A percentile compares a stretch with the other conserved stretches of the same genome.
Evolutionary conservation across 441 rosid genomes (phyloP).

Genomic region (Arabidopsis hybrid): DNA sequence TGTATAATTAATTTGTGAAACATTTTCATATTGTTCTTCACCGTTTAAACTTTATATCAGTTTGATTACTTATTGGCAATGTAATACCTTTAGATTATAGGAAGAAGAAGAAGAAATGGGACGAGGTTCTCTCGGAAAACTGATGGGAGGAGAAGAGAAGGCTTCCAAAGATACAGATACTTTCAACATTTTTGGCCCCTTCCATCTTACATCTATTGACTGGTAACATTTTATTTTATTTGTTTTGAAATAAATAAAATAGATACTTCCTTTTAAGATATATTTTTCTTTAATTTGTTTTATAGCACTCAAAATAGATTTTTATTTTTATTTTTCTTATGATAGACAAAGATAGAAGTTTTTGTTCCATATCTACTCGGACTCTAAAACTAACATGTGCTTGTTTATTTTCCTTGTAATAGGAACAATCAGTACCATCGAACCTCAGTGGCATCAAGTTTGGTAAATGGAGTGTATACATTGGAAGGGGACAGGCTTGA

Average conservation of each 20-base stretch:
- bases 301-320: too few relatives aligned
- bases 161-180: not conserved
- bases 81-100: not conserved
- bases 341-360: too few relatives aligned
- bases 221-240: not conserved
- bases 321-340: too few relatives aligned
- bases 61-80: conserved; percentile 5
- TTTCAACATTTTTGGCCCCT: conserved; percentile 19
- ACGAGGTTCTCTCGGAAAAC: not conserved
- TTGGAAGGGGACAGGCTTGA: conserved; percentile 54
- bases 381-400: too few relatives aligned
- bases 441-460: conserved; percentile 51
- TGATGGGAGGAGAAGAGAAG: not conserved
- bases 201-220: conserved; percentile 19
- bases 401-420: too few relatives aligned
- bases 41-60: not conserved
- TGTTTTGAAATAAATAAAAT: not conserved
- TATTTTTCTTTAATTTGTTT: too few relatives aligned
- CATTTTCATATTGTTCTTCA: not conserved
- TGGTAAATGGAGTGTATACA: conserved; percentile 54
- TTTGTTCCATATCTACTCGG: too few relatives aligned
- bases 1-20: too few relatives aligned
- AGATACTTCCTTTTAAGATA: too few relatives aligned
- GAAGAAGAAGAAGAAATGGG: not conserved
- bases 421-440: not conserved